A percentile compares a stretch with the other conserved stretches of the same genome.
Conservation (phyloP, 2,329 filamentous ascomycete genomes). For the Talaromyces sp. region DNA sequence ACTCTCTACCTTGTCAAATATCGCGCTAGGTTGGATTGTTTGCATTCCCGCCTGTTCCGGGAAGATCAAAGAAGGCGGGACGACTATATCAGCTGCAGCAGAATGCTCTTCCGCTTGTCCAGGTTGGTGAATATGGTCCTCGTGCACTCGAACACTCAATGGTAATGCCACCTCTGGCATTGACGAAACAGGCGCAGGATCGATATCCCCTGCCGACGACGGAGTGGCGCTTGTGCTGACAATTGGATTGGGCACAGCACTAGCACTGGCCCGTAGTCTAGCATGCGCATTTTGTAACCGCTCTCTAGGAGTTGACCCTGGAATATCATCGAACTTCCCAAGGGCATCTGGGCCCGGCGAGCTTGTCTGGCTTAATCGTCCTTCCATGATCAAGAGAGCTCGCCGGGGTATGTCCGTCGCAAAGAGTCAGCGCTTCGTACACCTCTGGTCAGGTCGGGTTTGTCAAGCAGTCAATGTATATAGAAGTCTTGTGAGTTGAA, state of each 20-base stretch:
- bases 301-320: slow-evolving; percentile 26
- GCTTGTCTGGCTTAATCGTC: slow-evolving; percentile 12
- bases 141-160: slow-evolving; percentile 33
- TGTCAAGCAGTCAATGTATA: background rate
- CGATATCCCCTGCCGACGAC: slow-evolving; percentile 40
- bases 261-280: slow-evolving; percentile 21
- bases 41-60: slow-evolving; percentile 21
- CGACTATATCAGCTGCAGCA: slow-evolving; percentile 20
- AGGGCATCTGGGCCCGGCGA: slow-evolving; percentile 19
- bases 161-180: slow-evolving; percentile 28
- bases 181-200: slow-evolving; percentile 26
- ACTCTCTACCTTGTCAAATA: slow-evolving; percentile 24
- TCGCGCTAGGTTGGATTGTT: slow-evolving; percentile 35
- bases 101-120: slow-evolving; percentile 18
- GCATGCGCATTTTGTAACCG: slow-evolving; percentile 28
- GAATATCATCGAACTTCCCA: slow-evolving; percentile 24
- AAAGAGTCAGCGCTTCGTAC: background rate
- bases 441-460: background rate
- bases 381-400: slow-evolving; percentile 17
- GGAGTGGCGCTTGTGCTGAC: slow-evolving; percentile 32
- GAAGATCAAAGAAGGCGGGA: slow-evolving; percentile 24
- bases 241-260: slow-evolving; percentile 15
- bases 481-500: background rate
- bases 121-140: slow-evolving; percentile 12
- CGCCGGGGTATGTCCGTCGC: background rate